A percentile compares a stretch with the other conserved stretches of the same genome.
Conservation (phyloP, 2,329 filamentous ascomycete species). For the Ceratocystis papillata region DNA sequence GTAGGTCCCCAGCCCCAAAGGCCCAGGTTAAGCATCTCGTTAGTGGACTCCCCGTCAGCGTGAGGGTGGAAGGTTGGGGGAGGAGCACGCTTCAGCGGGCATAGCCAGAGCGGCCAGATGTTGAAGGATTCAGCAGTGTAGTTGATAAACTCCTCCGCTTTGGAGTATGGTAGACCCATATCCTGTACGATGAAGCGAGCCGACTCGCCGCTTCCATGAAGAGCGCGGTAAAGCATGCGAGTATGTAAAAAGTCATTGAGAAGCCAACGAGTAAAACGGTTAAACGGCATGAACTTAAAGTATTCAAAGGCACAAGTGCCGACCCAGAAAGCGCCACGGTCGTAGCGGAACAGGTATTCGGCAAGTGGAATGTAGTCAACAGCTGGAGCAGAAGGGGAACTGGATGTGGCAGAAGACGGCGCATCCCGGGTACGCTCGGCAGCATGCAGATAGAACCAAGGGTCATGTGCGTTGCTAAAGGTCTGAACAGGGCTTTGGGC, state of each 20-base stretch:
- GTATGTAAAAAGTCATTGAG: constrained; percentile 65
- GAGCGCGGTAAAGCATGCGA: constrained; percentile 60
- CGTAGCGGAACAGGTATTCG: constrained; percentile 68
- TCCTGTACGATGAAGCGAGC: constrained; percentile 60
- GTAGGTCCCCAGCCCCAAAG: constrained; percentile 69
- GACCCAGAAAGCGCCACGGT: constrained; percentile 66
- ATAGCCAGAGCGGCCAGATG: constrained; percentile 53
- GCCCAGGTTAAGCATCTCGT: constrained; percentile 49
- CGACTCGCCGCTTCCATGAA: constrained; percentile 56
- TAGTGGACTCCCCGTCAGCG: constrained; percentile 27
- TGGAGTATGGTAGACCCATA: constrained; percentile 46
- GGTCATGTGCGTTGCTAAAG: constrained; percentile 50
- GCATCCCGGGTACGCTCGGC: constrained; percentile 35
- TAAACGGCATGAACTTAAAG: constrained; percentile 56
- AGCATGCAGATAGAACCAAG: constrained; percentile 69
- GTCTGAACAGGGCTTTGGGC: constrained; percentile 38
- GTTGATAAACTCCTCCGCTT: constrained; percentile 43
- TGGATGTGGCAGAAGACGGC: constrained; percentile 24
- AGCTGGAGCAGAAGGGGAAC: constrained; percentile 26
- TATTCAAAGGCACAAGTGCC: constrained; percentile 55
- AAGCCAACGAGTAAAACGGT: constrained; percentile 52
- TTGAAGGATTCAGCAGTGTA: constrained; percentile 41
- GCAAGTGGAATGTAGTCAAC: constrained; percentile 54
- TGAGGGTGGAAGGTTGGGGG: constrained; percentile 48
- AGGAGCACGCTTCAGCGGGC: constrained; percentile 41